Evolutionary conservation across 139 green algal species (phyloP).

Genomic region (Tetradesmus lagerheimii): DNA sequence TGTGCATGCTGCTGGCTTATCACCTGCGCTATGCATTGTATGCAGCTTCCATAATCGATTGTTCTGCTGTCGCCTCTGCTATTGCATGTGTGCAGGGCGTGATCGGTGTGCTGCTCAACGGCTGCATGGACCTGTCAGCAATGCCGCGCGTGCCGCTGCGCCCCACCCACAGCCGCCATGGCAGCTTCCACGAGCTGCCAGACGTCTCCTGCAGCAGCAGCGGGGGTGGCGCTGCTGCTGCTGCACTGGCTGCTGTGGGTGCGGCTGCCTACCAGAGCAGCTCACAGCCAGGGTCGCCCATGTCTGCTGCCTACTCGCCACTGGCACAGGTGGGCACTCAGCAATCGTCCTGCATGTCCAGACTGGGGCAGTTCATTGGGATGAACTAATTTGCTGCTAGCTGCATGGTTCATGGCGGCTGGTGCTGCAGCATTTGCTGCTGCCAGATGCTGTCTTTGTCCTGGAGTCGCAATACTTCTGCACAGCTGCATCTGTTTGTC

Average conservation of each 20-base stretch:
- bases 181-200: conserved; percentile 25
- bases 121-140: conserved; percentile 34
- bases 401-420: too few relatives aligned
- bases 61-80: not conserved
- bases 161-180: conserved; percentile 62
- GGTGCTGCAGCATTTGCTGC: too few relatives aligned
- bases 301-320: conserved; percentile 15
- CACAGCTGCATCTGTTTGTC: too few relatives aligned
- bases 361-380: not conserved
- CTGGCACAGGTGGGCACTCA: not conserved
- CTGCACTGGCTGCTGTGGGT: not conserved
- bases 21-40: too few relatives aligned
- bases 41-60: too few relatives aligned
- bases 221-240: not conserved
- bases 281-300: not conserved
- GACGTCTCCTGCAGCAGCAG: not conserved
- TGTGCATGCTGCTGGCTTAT: too few relatives aligned
- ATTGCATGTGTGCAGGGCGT: conserved; percentile 54
- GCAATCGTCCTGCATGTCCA: not conserved
- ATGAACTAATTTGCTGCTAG: not conserved
- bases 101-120: conserved; percentile 69
- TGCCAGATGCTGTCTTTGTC: too few relatives aligned
- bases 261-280: conserved; percentile 17
- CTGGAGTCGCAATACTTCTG: too few relatives aligned
- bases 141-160: conserved; percentile 50